Evolutionary conservation across 1,139 yeast genomes (phyloP).

Genomic region (Taphrina confusa): DNA sequence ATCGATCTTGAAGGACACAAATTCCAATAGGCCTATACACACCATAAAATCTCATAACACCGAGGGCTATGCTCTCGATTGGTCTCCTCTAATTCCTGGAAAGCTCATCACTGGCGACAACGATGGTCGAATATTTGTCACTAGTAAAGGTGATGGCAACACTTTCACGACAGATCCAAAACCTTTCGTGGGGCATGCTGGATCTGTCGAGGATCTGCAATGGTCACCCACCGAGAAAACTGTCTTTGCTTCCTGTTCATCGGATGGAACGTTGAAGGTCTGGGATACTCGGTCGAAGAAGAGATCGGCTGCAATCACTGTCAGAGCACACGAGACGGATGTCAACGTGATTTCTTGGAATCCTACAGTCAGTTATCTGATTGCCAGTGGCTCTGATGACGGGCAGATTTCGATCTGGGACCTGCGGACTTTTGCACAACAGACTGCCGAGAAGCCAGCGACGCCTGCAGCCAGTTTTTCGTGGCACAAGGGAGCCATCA

Average conservation of each 20-base stretch:
- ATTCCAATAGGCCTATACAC: constrained; percentile 75
- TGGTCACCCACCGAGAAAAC: constrained; percentile 93
- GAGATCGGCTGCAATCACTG: constrained; percentile 83
- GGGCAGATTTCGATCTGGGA: constrained; percentile 99
- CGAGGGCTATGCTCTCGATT: constrained; percentile 95
- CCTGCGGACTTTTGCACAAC: constrained; percentile 68
- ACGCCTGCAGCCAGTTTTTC: constrained; percentile 78
- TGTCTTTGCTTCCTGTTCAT: constrained; percentile 90
- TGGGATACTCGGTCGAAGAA: constrained; percentile 93
- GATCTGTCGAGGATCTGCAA: constrained; percentile 89
- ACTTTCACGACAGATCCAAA: constrained; percentile 84
- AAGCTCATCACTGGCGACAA: constrained; percentile 81
- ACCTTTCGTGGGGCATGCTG: constrained; percentile 60
- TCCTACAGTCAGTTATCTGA: constrained; percentile 74
- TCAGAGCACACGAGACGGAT: constrained; percentile 76
- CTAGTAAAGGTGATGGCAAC: constrained; percentile 74
- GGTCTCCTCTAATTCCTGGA: constrained; percentile 76
- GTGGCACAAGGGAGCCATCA: constrained; percentile 91
- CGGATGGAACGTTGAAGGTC: constrained; percentile 86
- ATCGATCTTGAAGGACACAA: constrained; percentile 61
- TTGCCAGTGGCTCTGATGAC: constrained; percentile 96
- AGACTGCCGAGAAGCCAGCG: constrained; percentile 47
- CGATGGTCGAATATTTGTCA: constrained; percentile 47
- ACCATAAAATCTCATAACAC: constrained; percentile 83
- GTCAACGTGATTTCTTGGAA: constrained; percentile 97